Conservation (phyloP, 129 eudicot genomes). For the Smallanthus sonchifolius region DNA sequence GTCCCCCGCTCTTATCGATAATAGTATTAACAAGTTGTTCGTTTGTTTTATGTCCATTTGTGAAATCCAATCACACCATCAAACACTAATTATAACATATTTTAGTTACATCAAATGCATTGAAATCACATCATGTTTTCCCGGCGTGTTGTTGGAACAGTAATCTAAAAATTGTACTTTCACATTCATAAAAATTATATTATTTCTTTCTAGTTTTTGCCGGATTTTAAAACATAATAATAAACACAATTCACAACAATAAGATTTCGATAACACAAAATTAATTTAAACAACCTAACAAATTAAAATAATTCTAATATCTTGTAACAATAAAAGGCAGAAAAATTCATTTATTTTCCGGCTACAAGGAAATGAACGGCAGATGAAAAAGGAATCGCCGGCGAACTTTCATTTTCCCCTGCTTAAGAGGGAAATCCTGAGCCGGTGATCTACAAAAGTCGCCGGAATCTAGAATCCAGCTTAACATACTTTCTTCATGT, state of each 20-base stretch:
- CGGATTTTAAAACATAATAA: no score
- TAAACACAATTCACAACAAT: no score
- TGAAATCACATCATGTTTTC: constrained; percentile 2
- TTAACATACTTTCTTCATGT: not conserved
- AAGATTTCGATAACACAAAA: no score
- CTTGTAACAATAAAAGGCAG: not conserved
- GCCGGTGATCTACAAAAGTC: constrained; percentile 48
- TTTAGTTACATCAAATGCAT: not conserved
- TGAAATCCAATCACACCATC: no score
- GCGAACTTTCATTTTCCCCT: constrained; percentile 72
- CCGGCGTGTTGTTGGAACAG: not conserved
- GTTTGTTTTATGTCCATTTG: no score
- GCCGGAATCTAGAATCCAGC: constrained; percentile 44
- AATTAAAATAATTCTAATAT: not conserved
- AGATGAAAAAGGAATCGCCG: constrained; percentile 27
- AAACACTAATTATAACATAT: not conserved
- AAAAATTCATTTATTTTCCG: constrained; percentile 3
- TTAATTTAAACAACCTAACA: not conserved
- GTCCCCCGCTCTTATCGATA: no score
- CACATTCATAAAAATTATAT: no score
- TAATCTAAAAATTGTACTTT: not conserved
- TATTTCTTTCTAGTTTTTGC: no score
- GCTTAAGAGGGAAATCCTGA: constrained; percentile 64
- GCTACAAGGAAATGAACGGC: constrained; percentile 4
- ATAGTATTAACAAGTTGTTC: no score